These are phyloP conservation scores for Paecilomyces niveus DNA, from an alignment of 2,329 filamentous ascomycete species.

Conservation along the genomic window DNA sequence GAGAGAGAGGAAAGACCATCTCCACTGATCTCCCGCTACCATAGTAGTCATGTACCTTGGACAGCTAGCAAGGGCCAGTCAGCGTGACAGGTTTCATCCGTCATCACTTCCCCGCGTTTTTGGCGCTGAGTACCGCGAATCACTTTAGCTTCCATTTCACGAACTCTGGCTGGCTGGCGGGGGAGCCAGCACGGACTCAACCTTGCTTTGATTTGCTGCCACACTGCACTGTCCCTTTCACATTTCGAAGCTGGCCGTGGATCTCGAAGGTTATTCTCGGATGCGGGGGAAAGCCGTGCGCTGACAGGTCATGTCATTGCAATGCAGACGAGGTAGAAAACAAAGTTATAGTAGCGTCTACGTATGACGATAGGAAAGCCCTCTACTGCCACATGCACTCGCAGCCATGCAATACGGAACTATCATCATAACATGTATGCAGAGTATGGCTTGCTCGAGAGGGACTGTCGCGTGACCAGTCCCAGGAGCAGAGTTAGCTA, in stretches of 20 bases:
- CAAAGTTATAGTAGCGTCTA: too few relatives aligned
- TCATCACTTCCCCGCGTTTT: neutral
- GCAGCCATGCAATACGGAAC: too few relatives aligned
- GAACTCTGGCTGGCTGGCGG: neutral
- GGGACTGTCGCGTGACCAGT: too few relatives aligned
- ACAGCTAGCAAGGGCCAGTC: neutral
- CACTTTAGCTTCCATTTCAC: neutral
- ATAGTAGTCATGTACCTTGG: too few relatives aligned
- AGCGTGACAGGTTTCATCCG: neutral
- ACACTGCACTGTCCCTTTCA: neutral
- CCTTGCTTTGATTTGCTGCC: neutral
- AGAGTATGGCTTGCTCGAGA: too few relatives aligned
- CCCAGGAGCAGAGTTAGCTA: too few relatives aligned
- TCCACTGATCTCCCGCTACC: neutral
- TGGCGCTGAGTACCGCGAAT: neutral
- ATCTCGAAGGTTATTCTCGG: neutral
- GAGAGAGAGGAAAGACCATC: neutral
- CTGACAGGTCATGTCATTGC: neutral
- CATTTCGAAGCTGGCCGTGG: neutral
- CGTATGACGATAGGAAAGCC: too few relatives aligned
- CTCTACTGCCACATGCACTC: too few relatives aligned
- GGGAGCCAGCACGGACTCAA: neutral
- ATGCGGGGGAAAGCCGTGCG: too few relatives aligned
- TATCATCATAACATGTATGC: too few relatives aligned
- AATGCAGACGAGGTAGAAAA: too few relatives aligned